These are phyloP conservation scores for Mollisia scopiformis DNA, from an alignment of 2,329 filamentous ascomycete genomes.

Conservation along the genomic window DNA sequence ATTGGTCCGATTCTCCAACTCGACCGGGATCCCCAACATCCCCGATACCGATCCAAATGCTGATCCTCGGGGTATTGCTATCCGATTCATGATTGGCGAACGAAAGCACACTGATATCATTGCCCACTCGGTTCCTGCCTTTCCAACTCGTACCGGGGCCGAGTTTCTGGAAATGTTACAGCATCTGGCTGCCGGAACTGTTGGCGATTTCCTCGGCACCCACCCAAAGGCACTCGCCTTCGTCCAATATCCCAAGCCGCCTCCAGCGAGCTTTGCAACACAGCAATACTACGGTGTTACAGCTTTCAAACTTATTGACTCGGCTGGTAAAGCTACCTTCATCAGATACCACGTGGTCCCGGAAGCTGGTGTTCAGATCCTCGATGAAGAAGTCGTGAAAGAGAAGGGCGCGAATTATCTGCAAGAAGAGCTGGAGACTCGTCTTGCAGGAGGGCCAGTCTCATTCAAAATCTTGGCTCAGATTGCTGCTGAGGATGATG, in stretches of 20 bases:
- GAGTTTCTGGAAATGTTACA: slow-evolving; percentile 53
- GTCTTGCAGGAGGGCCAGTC: slow-evolving; percentile 41
- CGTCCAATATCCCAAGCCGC: slow-evolving; percentile 51
- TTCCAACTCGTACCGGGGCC: slow-evolving; percentile 54
- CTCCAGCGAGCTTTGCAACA: slow-evolving; percentile 50
- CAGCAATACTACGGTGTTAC: slow-evolving; percentile 53
- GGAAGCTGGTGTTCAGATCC: slow-evolving; percentile 42
- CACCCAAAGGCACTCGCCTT: slow-evolving; percentile 53
- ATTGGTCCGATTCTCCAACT: slow-evolving; percentile 51
- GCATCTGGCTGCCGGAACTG: slow-evolving; percentile 39
- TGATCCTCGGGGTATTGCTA: slow-evolving; percentile 51
- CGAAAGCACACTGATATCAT: slow-evolving; percentile 59
- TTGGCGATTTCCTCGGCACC: slow-evolving; percentile 46
- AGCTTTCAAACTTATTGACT: slow-evolving; percentile 49
- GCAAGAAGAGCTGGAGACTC: slow-evolving; percentile 48
- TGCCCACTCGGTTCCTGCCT: slow-evolving; percentile 53
- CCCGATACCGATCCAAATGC: slow-evolving; percentile 51
- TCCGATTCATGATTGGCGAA: slow-evolving; percentile 51
- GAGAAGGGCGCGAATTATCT: slow-evolving; percentile 47
- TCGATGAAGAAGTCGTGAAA: slow-evolving; percentile 43
- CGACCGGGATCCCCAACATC: slow-evolving; percentile 52
- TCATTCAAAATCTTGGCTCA: slow-evolving; percentile 53
- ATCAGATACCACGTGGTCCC: slow-evolving; percentile 55
- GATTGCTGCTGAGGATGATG: slow-evolving; percentile 50
- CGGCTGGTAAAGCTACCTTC: slow-evolving; percentile 45